Evolutionary conservation across 768 basidiomycete species (phyloP).

Genomic region (Lactarius akahatsu): DNA sequence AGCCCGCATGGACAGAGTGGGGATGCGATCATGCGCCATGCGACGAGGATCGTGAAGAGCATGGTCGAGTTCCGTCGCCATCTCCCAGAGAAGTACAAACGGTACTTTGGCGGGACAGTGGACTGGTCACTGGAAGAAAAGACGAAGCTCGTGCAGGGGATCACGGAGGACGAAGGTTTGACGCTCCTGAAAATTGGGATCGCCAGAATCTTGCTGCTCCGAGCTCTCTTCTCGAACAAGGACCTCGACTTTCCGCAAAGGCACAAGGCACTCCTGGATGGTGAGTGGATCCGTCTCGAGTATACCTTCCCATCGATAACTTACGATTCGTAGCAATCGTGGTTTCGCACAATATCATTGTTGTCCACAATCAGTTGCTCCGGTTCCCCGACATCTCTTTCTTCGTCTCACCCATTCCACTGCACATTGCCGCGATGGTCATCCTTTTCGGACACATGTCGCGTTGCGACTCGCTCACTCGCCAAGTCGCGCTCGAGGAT

Average conservation of each 20-base stretch:
- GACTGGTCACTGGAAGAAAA: constrained; percentile 69
- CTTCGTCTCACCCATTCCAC: constrained; percentile 84
- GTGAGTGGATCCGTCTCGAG: constrained; percentile 43
- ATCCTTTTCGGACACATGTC: constrained; percentile 87
- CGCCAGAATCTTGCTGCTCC: constrained; percentile 69
- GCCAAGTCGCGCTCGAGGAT: constrained; percentile 71
- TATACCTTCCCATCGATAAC: constrained; percentile 2
- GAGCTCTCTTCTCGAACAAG: constrained; percentile 77
- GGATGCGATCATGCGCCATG: constrained; percentile 72
- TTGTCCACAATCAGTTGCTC: constrained; percentile 80
- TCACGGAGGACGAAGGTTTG: constrained; percentile 78
- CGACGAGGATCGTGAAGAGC: constrained; percentile 75
- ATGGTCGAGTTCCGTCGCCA: constrained; percentile 68
- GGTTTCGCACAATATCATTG: constrained; percentile 83
- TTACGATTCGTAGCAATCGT: constrained; percentile 58
- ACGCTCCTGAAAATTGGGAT: constrained; percentile 84
- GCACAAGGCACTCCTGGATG: constrained; percentile 73
- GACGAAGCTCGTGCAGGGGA: constrained; percentile 64
- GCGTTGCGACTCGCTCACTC: constrained; percentile 63
- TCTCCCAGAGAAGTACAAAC: constrained; percentile 69
- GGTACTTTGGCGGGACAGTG: constrained; percentile 76
- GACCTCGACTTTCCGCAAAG: constrained; percentile 65
- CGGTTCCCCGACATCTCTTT: constrained; percentile 84
- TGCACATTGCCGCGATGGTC: constrained; percentile 90
- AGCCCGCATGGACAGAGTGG: constrained; percentile 68